Percentiles rank a stretch among this genome's conserved stretches.
Conservation (phyloP, 2,329 filamentous ascomycete species). For the Phialocephala sp. region DNA sequence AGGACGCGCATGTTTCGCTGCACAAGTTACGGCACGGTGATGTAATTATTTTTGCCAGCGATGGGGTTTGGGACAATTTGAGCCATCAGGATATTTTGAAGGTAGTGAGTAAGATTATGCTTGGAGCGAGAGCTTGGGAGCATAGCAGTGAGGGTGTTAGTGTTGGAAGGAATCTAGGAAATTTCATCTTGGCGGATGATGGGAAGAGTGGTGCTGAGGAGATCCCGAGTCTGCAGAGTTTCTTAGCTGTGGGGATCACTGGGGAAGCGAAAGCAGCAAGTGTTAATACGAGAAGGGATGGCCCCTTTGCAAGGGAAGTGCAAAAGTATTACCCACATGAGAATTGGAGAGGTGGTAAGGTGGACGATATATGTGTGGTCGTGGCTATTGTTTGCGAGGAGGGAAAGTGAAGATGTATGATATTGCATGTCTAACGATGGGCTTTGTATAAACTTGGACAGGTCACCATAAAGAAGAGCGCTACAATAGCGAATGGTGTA, state of each 20-base stretch:
- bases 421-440: conserved; percentile 16
- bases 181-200: conserved; percentile 56
- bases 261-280: conserved; percentile 85
- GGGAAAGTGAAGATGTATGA: conserved; percentile 33
- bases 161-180: conserved; percentile 64
- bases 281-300: conserved; percentile 79
- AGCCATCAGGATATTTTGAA: conserved; percentile 88
- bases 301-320: conserved; percentile 94
- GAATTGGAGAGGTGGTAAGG: conserved; percentile 88
- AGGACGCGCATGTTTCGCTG: conserved; percentile 80
- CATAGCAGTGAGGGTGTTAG: conserved; percentile 64
- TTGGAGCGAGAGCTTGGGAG: conserved; percentile 74
- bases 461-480: conserved; percentile 15
- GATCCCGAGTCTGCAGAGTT: conserved; percentile 68
- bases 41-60: conserved; percentile 90
- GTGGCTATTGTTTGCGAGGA: conserved; percentile 78
- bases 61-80: conserved; percentile 95
- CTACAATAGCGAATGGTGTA: conserved; percentile 16
- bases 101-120: conserved; percentile 80
- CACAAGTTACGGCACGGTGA: conserved; percentile 86
- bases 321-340: conserved; percentile 86
- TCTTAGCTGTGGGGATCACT: conserved; percentile 80
- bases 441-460: conserved; percentile 13
- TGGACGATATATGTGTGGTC: conserved; percentile 93
- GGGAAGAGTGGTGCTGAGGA: conserved; percentile 43